These are phyloP conservation scores for Fragilaria radians DNA, from an alignment of 108 stramenopile genomes.

Conservation along the genomic window DNA sequence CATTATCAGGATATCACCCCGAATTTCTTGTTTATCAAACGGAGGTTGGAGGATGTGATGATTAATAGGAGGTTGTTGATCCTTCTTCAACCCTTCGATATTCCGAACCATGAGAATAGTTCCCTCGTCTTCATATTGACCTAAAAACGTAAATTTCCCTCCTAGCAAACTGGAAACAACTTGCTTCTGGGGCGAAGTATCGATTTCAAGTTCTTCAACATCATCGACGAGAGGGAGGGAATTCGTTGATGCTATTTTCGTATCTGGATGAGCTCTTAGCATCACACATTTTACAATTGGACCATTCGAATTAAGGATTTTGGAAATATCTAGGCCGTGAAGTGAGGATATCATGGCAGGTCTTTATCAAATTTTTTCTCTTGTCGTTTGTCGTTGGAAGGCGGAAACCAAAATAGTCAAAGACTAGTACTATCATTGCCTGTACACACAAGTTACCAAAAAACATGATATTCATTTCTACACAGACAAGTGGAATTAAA, in stretches of 20 bases:
- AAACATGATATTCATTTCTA: no score
- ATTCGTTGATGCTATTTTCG: conserved; percentile 9
- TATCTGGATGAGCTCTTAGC: conserved; percentile 25
- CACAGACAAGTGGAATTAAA: no score
- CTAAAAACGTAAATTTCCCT: conserved; percentile 77
- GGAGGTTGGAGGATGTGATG: conserved; percentile 76
- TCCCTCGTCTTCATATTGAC: conserved; percentile 83
- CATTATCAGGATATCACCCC: conserved; percentile 77
- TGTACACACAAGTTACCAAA: no score
- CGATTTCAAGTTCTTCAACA: conserved; percentile 61
- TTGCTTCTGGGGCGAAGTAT: conserved; percentile 76
- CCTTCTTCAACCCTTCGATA: conserved; percentile 18
- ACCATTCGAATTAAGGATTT: conserved; percentile 51
- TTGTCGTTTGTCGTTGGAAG: no score
- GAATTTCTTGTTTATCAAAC: conserved; percentile 45
- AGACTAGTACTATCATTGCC: no score
- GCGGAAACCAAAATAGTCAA: no score
- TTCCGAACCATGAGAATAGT: conserved; percentile 69
- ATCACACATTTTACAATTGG: conserved; percentile 80
- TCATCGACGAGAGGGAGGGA: conserved; percentile 27
- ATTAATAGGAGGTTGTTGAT: conserved; percentile 44
- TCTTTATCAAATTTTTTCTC: no score
- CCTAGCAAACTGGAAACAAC: conserved; percentile 52
- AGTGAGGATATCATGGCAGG: no score
- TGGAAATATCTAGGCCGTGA: conserved; percentile 57